Conservation (phyloP, 441 rosid species). For the Melastoma candidum region DNA sequence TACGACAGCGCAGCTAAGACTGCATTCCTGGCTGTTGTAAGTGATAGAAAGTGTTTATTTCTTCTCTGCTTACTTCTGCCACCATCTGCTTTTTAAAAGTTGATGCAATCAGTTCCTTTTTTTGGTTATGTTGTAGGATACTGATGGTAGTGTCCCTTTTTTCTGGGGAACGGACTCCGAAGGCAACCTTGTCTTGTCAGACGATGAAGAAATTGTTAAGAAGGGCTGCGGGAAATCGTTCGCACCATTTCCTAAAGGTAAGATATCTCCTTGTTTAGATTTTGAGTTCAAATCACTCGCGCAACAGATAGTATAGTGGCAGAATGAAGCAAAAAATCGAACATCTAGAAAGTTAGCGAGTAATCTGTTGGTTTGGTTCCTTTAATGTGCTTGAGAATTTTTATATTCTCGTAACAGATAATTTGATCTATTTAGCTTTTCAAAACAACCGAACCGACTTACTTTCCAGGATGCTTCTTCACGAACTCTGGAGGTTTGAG, state of each 20-base stretch:
- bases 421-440: too few species aligned
- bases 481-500: conserved; percentile 88
- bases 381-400: too few species aligned
- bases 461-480: conserved; percentile 70
- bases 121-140: conserved; percentile 40
- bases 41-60: conserved; percentile 18
- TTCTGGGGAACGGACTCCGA: conserved; percentile 91
- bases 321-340: background rate
- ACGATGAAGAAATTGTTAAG: conserved; percentile 56
- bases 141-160: conserved; percentile 83
- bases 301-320: background rate
- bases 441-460: conserved; percentile 1
- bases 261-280: background rate
- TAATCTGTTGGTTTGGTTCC: too few species aligned
- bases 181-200: conserved; percentile 74
- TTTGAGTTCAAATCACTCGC: background rate
- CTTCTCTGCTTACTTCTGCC: background rate
- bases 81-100: background rate
- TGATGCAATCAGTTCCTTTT: background rate
- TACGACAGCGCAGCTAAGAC: conserved; percentile 56
- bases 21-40: conserved; percentile 63
- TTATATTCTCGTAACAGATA: too few species aligned
- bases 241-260: conserved; percentile 98
- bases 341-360: too few species aligned
- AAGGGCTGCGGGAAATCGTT: conserved; percentile 90